phyloP scores from a whole-genome alignment of 2,329 filamentous ascomycete species.

The Malbranchea zuffiana region DNA sequence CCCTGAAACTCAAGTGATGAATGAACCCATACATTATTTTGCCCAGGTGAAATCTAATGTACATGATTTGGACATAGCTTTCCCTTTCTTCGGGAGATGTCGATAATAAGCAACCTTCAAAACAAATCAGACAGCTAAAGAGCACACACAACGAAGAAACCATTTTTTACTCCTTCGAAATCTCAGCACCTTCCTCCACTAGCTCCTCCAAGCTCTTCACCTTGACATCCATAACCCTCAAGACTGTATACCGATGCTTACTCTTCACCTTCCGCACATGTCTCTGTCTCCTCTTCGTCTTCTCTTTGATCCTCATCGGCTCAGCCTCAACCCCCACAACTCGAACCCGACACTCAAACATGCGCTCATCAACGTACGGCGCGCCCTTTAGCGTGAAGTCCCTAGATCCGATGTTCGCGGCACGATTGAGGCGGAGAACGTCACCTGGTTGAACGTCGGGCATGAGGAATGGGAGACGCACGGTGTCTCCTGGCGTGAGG shows the following conservation, averaged over 20 bases:
- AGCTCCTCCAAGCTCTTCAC: slow-evolving; percentile 50
- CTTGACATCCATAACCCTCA: slow-evolving; percentile 73
- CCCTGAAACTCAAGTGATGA: too few species aligned
- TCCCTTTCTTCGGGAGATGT: background rate
- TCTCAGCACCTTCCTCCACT: slow-evolving; percentile 32
- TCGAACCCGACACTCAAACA: slow-evolving; percentile 76
- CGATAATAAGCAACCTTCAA: background rate
- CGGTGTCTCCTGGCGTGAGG: slow-evolving; percentile 52
- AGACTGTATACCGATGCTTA: slow-evolving; percentile 81
- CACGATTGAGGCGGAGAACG: slow-evolving; percentile 76
- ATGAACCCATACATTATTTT: too few species aligned
- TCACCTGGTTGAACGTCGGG: slow-evolving; percentile 68
- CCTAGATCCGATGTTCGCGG: slow-evolving; percentile 67
- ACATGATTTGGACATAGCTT: background rate
- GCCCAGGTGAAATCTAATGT: too few species aligned
- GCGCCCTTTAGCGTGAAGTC: slow-evolving; percentile 80
- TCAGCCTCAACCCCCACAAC: slow-evolving; percentile 78
- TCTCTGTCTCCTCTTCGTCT: slow-evolving; percentile 64
- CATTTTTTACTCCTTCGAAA: slow-evolving; percentile 22
- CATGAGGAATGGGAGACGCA: slow-evolving; percentile 73
- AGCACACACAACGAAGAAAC: background rate
- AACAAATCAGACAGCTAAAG: background rate
- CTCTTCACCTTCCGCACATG: slow-evolving; percentile 65
- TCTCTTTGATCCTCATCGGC: slow-evolving; percentile 64
- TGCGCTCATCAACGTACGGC: slow-evolving; percentile 68